Conservation (phyloP, 2,329 filamentous ascomycete species). For the Sporothrix mexicana region DNA sequence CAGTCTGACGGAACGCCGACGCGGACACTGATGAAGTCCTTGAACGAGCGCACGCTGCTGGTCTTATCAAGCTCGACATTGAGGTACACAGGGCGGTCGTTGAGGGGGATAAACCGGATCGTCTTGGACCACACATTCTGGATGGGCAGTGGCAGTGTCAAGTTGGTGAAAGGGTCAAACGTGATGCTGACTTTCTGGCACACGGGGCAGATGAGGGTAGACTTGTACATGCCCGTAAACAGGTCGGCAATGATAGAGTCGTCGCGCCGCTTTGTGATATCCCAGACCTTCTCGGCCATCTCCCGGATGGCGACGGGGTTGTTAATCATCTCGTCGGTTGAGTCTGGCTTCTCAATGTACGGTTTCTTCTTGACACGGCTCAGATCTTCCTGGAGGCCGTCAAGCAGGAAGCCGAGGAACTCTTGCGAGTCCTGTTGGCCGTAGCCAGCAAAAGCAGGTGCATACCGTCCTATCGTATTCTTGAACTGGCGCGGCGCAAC, state of each 20-base stretch:
- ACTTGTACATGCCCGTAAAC: slow-evolving; percentile 98
- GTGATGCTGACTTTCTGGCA: slow-evolving; percentile 98
- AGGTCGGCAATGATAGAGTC: slow-evolving; percentile 95
- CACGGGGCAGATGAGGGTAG: slow-evolving; percentile 87
- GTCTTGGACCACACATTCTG: slow-evolving; percentile 79
- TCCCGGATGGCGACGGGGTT: slow-evolving; percentile 79
- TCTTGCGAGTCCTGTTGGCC: slow-evolving; percentile 98
- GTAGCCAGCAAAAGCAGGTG: slow-evolving; percentile 88
- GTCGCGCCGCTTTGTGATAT: slow-evolving; percentile 89
- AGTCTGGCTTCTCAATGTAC: slow-evolving; percentile 96
- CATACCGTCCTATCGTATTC: slow-evolving; percentile 76
- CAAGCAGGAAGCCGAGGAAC: slow-evolving; percentile 91
- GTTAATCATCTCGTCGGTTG: slow-evolving; percentile 92
- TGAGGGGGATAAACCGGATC: slow-evolving; percentile 78
- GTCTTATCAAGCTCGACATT: slow-evolving; percentile 82
- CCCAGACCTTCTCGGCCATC: slow-evolving; percentile 88
- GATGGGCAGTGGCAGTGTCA: slow-evolving; percentile 88
- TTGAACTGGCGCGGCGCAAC: slow-evolving; percentile 85
- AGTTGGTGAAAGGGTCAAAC: slow-evolving; percentile 95
- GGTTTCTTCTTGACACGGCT: slow-evolving; percentile 95
- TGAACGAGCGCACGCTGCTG: slow-evolving; percentile 70
- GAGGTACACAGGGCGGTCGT: slow-evolving; percentile 71
- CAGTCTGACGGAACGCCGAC: slow-evolving; percentile 68
- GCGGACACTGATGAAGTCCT: slow-evolving; percentile 71
- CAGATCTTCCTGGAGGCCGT: slow-evolving; percentile 92